Base-by-base conservation (phyloP, 139 green algal genomes). In the Tetratostichococcus sp. region DNA sequence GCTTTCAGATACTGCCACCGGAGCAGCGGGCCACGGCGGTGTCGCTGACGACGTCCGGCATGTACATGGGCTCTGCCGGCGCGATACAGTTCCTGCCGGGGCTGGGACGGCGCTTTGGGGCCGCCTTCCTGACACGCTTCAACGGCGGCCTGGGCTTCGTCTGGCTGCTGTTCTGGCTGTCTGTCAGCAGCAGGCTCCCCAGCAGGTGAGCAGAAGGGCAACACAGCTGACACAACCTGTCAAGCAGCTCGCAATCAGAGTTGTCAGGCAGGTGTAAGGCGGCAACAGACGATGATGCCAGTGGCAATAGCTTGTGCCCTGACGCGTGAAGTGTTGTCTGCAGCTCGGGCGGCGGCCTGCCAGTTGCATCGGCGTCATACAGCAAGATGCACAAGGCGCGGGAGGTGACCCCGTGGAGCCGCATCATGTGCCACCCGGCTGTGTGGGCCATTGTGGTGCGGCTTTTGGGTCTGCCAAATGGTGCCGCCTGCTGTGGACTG, bases 31-130 rank as follows among this genome's bases (percentile, higher is more conserved):
- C 92, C 0, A 84, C 86, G 1, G 88, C 93, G 0, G 91, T 96
- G 11, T 97, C 91, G 6, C 85, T 98, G 0, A 93, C 90, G n/a
- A 99, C 94, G 2, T 97, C 90, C 30, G 95, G 95, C 75, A 98
- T 99, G 94, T 99, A 99, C 89, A 80, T 99, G 23, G 95, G 95
- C 14, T 96, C 91, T 17, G 94, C 95, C 0, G 77, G 81, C 0
- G 91, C 93, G 43, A 97, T 98, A 90, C 85, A 93, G 69, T 59
- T 93, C 28, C 80, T 98, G 70, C 95, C 96, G 17, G 79, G 39
- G 1, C 21, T 97, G 2, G 88, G 89, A 1, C 73, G 73, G 0
- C 16, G 30, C 6, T 78, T 85, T 2, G 92, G 92, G 0, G 76
- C 94, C 0, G 72, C 79, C 14, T 78, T 80, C 0, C 77, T 97